Conservation (phyloP, 257 asterid genomes). For the Voacanga thouarsii region DNA sequence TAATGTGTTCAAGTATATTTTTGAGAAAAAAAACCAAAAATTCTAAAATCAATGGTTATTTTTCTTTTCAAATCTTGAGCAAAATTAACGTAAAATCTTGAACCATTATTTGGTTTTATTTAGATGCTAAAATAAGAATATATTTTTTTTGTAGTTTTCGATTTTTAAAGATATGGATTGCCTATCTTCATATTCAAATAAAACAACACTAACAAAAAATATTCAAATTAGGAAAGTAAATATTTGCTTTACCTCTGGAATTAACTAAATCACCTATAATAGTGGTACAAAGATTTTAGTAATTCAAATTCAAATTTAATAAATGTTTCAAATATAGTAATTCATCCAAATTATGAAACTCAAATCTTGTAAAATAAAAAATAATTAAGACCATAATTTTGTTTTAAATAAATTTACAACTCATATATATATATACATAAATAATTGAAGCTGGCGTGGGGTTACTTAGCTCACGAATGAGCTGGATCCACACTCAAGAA, state of each 20-base stretch:
- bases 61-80: too few species aligned
- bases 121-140: not conserved
- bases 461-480: constrained; percentile 40
- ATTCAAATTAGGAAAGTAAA: constrained; percentile 8
- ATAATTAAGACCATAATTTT: too few species aligned
- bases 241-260: not conserved
- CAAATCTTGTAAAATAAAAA: too few species aligned
- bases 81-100: not conserved
- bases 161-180: not conserved
- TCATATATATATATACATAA: not conserved
- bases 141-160: not conserved
- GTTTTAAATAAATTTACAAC: too few species aligned
- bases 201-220: not conserved
- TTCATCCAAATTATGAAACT: not conserved
- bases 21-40: too few species aligned
- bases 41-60: too few species aligned
- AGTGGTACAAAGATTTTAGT: not conserved
- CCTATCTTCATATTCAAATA: not conserved
- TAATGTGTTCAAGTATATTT: too few species aligned
- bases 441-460: constrained; percentile 49
- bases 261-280: not conserved
- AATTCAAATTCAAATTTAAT: not conserved
- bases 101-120: not conserved
- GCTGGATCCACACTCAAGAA: constrained; percentile 66
- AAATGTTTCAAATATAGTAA: not conserved